Conservation (phyloP, 1,284 basidiomycete genomes). For the Filobasidium uniguttulatum region DNA sequence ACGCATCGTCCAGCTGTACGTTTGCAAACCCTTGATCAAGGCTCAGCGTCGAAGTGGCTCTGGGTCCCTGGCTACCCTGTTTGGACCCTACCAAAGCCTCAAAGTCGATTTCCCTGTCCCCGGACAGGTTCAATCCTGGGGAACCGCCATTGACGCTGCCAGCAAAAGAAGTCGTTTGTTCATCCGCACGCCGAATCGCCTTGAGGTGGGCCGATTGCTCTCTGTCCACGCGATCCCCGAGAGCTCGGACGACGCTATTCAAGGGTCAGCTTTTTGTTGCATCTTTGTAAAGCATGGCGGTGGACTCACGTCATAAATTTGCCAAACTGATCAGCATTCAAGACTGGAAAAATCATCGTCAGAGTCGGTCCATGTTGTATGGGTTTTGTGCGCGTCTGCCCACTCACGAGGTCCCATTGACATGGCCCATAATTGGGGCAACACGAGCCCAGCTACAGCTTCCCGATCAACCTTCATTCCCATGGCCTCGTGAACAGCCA, state of each 20-base stretch:
- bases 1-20: constrained; percentile 23
- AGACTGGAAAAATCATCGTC: constrained; percentile 41
- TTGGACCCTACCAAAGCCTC: constrained; percentile 33
- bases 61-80: not conserved
- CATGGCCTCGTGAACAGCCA: constrained; percentile 93
- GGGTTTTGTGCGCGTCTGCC: too few relatives aligned
- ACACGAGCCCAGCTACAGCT: constrained; percentile 68
- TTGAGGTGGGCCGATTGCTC: constrained; percentile 37
- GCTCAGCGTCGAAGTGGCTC: constrained; percentile 17
- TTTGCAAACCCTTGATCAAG: constrained; percentile 30
- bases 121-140: not conserved
- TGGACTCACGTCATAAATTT: constrained; percentile 61
- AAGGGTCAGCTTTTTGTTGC: not conserved
- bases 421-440: constrained; percentile 92
- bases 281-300: not conserved
- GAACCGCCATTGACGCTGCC: constrained; percentile 19
- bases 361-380: not conserved
- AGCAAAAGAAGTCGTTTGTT: constrained; percentile 24
- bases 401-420: constrained; percentile 79
- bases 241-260: constrained; percentile 31
- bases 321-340: constrained; percentile 81
- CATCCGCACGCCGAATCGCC: constrained; percentile 33
- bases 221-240: constrained; percentile 33
- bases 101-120: constrained; percentile 32
- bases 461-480: constrained; percentile 88